phyloP scores from a whole-genome alignment of 1,139 yeast species.

The Magnusiomyces suaveolens region DNA sequence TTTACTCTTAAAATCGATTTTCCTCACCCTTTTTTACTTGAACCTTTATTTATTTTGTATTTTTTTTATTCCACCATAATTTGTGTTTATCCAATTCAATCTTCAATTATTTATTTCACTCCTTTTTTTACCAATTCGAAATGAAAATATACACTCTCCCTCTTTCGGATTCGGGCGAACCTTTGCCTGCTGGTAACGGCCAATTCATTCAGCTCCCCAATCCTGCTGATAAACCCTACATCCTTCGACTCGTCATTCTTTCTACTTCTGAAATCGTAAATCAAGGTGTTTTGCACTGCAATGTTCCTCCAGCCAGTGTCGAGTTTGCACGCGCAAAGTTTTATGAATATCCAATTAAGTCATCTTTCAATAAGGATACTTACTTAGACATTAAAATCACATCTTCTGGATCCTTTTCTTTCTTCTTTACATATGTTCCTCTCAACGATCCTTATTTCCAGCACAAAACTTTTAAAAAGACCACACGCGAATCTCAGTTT shows the following conservation, averaged over 20 bases:
- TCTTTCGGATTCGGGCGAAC: conserved; percentile 28
- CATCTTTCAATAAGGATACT: conserved; percentile 39
- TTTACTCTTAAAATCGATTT: neutral
- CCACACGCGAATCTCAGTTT: neutral
- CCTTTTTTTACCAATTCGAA: neutral
- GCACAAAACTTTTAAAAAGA: neutral
- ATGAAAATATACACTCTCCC: conserved; percentile 22
- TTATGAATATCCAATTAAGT: conserved; percentile 42
- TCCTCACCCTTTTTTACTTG: neutral
- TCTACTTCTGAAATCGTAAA: conserved; percentile 68
- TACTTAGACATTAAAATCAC: conserved; percentile 51
- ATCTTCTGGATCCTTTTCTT: conserved; percentile 74
- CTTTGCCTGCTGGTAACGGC: conserved; percentile 37
- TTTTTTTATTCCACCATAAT: neutral
- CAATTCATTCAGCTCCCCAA: conserved; percentile 47
- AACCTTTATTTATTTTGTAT: neutral
- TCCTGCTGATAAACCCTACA: conserved; percentile 38
- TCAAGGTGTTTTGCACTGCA: conserved; percentile 63
- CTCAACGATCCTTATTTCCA: conserved; percentile 19
- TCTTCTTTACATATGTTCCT: conserved; percentile 27
- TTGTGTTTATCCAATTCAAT: neutral
- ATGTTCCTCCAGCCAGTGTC: conserved; percentile 48
- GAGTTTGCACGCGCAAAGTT: conserved; percentile 50
- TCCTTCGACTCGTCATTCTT: conserved; percentile 53
- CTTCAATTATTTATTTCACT: neutral